phyloP scores from a whole-genome alignment of 1,284 basidiomycete species.

The Pseudozyma thailandica region DNA sequence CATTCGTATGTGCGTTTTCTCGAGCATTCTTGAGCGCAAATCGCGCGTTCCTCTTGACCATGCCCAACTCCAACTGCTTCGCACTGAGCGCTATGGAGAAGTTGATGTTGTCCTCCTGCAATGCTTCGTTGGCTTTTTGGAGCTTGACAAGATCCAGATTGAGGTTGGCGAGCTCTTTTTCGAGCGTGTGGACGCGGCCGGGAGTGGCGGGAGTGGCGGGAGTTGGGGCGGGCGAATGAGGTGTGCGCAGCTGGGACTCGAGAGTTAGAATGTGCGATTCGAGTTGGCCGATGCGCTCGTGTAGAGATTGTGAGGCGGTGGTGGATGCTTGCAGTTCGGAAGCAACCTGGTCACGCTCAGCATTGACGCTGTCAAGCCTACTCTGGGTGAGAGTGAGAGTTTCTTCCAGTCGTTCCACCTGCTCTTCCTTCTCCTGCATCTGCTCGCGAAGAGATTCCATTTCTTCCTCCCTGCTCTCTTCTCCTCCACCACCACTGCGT shows the following conservation, averaged over 20 bases:
- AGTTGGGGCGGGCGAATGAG: slow-evolving; percentile 1
- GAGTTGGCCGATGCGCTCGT: background rate
- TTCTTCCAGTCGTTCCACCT: slow-evolving; percentile 20
- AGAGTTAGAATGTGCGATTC: slow-evolving; percentile 17
- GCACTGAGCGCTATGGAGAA: slow-evolving; percentile 54
- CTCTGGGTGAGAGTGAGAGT: slow-evolving; percentile 21
- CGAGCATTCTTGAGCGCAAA: slow-evolving; percentile 44
- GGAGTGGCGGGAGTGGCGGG: too few relatives aligned
- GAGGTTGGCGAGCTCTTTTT: slow-evolving; percentile 10
- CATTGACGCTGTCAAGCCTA: slow-evolving; percentile 3
- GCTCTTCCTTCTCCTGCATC: slow-evolving; percentile 9
- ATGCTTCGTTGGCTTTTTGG: slow-evolving; percentile 53
- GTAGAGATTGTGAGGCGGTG: background rate
- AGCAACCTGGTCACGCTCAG: slow-evolving; percentile 7
- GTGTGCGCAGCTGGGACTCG: slow-evolving; percentile 11
- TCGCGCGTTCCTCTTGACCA: slow-evolving; percentile 52
- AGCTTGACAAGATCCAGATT: slow-evolving; percentile 46
- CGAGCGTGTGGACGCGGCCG: slow-evolving; percentile 1
- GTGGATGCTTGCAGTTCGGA: background rate
- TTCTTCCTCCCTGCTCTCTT: background rate
- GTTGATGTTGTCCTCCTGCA: slow-evolving; percentile 50
- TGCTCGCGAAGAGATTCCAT: slow-evolving; percentile 2
- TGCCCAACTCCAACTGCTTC: slow-evolving; percentile 53
- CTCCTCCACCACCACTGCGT: background rate
- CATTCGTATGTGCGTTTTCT: background rate